Base-by-base conservation (phyloP, 257 asterid genomes). In the Solanum peruvianum region DNA sequence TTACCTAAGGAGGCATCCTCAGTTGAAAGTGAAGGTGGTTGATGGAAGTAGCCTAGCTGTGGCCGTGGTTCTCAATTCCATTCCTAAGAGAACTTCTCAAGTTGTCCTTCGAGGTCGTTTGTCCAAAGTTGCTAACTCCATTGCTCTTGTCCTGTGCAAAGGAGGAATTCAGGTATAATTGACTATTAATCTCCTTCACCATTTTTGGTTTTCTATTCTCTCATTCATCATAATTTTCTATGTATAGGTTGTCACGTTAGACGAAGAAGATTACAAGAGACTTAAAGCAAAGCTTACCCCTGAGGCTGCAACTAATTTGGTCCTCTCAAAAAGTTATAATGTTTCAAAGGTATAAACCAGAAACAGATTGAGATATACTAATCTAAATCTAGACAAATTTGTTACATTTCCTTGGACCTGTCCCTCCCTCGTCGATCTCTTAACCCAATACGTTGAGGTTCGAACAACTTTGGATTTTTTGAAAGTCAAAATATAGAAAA, bases 41-140 rank as follows among this genome's bases (percentile, higher is more conserved):
- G 99, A 96, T 82, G 99, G 98, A 86, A 93, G 95, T 86, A 94
- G 98, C 87, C 88, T 96, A 62, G 97, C 94, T 9, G 97, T 92
- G 77, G 98, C 98, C 11, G 86, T 95, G 73, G 98, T 95, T 77
- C 86, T 96, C 14, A 94, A 95, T 52, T 92, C 93, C 89, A 93
- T 96, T 47, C 95, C 98, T 9, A 93, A 93, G 72, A 95, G 94
- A 83, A 92, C 98, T 49, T 87, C 91, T 18, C 93, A 91, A 77
- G 92, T 95, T 41, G 86, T 94, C 62, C 90, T 96, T 9, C 87
- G 93, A 47, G 98, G 99, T 66, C 85, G 90, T n/a, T 82, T 93
- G 29, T 89, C 93, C 1, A 96, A 96, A 89, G 92, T 96, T 69
- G 95, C 97, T 84, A 90, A 82, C 75, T 88, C 96, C n/a, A 62